Evolutionary conservation across 2,329 filamentous ascomycete genomes (phyloP), one percentile per base, ranked within the genome.

Genomic region (Teratosphaeria gauchensis): DNA sequence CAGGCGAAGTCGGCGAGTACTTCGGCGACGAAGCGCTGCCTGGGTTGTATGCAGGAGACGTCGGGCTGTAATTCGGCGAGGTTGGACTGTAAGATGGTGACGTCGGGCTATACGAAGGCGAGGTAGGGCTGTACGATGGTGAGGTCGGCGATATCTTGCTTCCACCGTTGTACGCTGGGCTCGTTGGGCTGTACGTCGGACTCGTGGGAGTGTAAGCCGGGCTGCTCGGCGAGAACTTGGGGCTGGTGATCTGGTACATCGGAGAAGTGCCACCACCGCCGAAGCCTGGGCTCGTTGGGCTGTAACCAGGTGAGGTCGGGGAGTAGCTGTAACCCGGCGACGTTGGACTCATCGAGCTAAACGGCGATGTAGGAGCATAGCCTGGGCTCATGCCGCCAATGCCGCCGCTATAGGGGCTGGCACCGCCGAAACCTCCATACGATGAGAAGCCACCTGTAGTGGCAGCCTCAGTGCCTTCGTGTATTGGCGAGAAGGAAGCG

Each of bases 101-200:
- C 0, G 89, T 90, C 3, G 90, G 89, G 51, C 88, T 90, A 75
- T 90, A 91, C 2, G 83, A 83, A 8, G 83, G 84, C 46, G 78
- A 81, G 1, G 80, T 83, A 8, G 78, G 78, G 11, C 65, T 67
- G 60, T 69, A 73, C n/a, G 67, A 65, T 31, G 71, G 71, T 19
- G 75, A 71, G 2, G 68, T 71, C 1, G 72, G 71, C 51, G 70
- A 72, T 58, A 64, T 56, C 38, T 60, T 63, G 57, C 58, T 62
- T 38, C 59, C 61, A 46, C 58, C 62, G 24, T 52, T 77, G 64
- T 81, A 82, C 4, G 77, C 75, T 28, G 81, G 80, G 59, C 78
- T 81, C 32, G 78, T 74, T 19, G 80, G 80, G 19, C 79, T 81
- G 31, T 69, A 66, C 4, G 63, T 66, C n/a, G 71, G 71, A 28